phyloP scores from a whole-genome alignment of 768 basidiomycete species.

The Rhizopogon sp. region DNA sequence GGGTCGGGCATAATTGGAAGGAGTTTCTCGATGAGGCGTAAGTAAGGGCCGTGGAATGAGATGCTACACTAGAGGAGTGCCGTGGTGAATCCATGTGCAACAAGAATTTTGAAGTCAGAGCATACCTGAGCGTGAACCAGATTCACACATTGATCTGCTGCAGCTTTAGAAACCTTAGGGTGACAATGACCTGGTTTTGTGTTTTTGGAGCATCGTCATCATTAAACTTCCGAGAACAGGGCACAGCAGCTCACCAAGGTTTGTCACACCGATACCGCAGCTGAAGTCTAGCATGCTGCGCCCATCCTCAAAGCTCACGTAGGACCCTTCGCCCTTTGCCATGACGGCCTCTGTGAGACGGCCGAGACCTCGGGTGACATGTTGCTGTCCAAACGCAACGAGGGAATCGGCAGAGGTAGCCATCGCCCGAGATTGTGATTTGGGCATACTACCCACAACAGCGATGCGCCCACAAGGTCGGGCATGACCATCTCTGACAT shows the following conservation, averaged over 20 bases:
- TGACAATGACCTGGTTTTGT: slow-evolving; percentile 70
- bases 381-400: slow-evolving; percentile 35
- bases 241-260: slow-evolving; percentile 50
- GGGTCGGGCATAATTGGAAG: slow-evolving; percentile 87
- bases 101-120: neutral
- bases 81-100: neutral
- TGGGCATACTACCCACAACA: neutral
- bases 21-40: slow-evolving; percentile 80
- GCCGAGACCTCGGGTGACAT: slow-evolving; percentile 42
- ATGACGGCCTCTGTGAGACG: slow-evolving; percentile 50
- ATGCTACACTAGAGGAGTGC: slow-evolving; percentile 71
- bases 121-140: slow-evolving; percentile 75
- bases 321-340: slow-evolving; percentile 66
- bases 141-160: slow-evolving; percentile 81
- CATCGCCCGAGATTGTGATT: slow-evolving; percentile 11
- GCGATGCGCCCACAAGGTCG: neutral
- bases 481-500: neutral
- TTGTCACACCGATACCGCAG: slow-evolving; percentile 83
- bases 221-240: neutral
- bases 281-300: slow-evolving; percentile 79
- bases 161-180: slow-evolving; percentile 79
- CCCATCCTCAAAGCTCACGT: slow-evolving; percentile 69
- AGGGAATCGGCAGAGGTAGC: slow-evolving; percentile 18
- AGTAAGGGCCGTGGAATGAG: slow-evolving; percentile 80
- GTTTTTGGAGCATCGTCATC: neutral